These are phyloP conservation scores for Euphorbia lathyris DNA, from an alignment of 345 rosid species.

Conservation along the genomic window DNA sequence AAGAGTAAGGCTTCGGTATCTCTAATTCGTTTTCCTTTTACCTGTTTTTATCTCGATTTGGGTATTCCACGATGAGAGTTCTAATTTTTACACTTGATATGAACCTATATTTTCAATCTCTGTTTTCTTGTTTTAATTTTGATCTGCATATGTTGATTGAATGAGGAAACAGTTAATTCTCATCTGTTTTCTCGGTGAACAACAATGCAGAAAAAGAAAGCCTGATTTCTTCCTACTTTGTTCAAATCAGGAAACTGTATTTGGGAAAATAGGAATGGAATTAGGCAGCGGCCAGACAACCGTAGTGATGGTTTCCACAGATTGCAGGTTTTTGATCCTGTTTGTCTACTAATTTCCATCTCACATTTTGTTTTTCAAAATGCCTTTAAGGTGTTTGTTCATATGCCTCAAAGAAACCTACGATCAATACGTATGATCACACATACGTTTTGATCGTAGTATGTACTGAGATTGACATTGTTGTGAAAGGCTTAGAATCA, in stretches of 20 bases:
- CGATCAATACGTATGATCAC: no score
- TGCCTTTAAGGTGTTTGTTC: no score
- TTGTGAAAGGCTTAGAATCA: no score
- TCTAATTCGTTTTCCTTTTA: neutral
- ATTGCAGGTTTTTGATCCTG: slow-evolving; percentile 31
- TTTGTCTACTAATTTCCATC: slow-evolving; percentile 55
- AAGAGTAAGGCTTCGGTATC: slow-evolving; percentile 31
- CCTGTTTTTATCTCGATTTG: slow-evolving; percentile 13
- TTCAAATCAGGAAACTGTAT: slow-evolving; percentile 9
- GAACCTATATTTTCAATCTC: slow-evolving; percentile 30
- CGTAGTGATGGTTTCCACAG: slow-evolving; percentile 64
- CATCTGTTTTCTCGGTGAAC: slow-evolving; percentile 23
- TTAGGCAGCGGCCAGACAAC: slow-evolving; percentile 68
- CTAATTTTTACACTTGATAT: slow-evolving; percentile 50
- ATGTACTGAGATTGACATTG: no score
- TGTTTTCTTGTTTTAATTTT: neutral
- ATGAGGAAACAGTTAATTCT: slow-evolving; percentile 14
- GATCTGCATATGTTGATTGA: slow-evolving; percentile 23
- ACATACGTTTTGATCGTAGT: no score
- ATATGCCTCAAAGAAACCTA: no score
- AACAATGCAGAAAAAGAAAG: slow-evolving; percentile 42
- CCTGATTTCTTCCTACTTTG: slow-evolving; percentile 15
- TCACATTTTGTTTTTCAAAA: slow-evolving; percentile 21
- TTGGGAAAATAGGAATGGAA: neutral
- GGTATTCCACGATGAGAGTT: slow-evolving; percentile 39